Evolutionary conservation across 1,284 basidiomycete genomes (phyloP).

Genomic region (Puccinia triticina): DNA sequence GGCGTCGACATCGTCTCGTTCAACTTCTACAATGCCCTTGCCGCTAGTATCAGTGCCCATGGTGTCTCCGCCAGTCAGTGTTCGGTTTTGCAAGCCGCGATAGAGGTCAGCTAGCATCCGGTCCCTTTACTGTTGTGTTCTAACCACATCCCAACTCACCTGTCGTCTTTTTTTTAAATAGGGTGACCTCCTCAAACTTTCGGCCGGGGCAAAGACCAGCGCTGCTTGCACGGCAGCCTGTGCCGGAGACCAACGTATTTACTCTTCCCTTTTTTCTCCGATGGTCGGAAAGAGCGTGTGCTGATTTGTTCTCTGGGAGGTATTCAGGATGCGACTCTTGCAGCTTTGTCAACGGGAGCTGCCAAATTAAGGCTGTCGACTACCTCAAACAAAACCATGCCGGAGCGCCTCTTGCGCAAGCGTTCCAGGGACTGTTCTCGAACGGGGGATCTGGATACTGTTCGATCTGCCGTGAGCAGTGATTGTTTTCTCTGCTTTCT

Average conservation of each 20-base stretch:
- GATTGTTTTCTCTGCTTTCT: neutral
- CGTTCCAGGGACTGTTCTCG: slow-evolving; percentile 19
- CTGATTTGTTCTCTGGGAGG: neutral
- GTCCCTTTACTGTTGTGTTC: neutral
- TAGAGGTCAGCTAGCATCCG: neutral
- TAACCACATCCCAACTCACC: neutral
- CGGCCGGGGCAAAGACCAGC: slow-evolving; percentile 10
- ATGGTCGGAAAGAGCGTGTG: neutral
- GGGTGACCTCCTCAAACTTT: slow-evolving; percentile 2
- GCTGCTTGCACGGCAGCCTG: slow-evolving; percentile 21
- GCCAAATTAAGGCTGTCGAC: neutral
- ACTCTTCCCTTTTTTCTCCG: too few relatives aligned
- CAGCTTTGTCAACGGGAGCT: neutral
- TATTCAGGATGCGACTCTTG: slow-evolving; percentile 11
- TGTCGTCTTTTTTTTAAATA: neutral
- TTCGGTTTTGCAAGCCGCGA: neutral
- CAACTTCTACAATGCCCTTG: slow-evolving; percentile 16
- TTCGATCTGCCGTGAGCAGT: slow-evolving; percentile 12
- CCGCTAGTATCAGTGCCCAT: slow-evolving; percentile 26
- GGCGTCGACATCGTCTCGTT: slow-evolving; percentile 7
- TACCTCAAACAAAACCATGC: slow-evolving; percentile 24
- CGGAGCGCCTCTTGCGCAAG: slow-evolving; percentile 21
- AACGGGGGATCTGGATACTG: slow-evolving; percentile 7
- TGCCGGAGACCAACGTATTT: neutral
- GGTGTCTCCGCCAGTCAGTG: neutral